Percentiles rank a stretch among this genome's conserved stretches.
These are phyloP conservation scores for Cladochytrium replicatum DNA, from an alignment of 192 early-diverging fungal species.

Conservation along the genomic window DNA sequence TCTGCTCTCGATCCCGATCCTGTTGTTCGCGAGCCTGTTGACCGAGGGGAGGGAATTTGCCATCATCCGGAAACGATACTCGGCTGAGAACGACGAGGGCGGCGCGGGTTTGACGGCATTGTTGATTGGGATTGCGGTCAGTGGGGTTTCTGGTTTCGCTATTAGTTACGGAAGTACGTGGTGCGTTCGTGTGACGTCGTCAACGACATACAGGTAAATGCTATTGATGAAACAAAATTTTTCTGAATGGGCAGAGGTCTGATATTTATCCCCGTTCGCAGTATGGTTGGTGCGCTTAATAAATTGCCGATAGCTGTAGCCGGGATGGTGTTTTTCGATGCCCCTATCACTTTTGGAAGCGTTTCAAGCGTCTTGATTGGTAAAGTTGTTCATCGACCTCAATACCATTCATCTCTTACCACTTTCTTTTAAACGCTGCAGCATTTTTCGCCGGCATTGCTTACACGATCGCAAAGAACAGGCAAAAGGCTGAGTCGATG, in stretches of 20 bases:
- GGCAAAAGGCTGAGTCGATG: too few relatives aligned
- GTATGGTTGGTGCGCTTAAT: constrained; percentile 97
- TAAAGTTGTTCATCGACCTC: constrained; percentile 5
- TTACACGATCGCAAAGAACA: constrained; percentile 21
- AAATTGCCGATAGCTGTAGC: constrained; percentile 92
- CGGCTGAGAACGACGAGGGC: constrained; percentile 15
- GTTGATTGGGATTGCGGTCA: constrained; percentile 61
- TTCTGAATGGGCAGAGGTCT: neutral
- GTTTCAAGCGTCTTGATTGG: constrained; percentile 83
- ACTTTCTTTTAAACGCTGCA: neutral
- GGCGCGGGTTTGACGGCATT: constrained; percentile 32
- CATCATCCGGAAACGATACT: constrained; percentile 22
- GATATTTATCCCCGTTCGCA: constrained; percentile 15
- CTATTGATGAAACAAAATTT: neutral
- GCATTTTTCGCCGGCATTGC: constrained; percentile 19
- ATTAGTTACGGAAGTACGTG: constrained; percentile 80
- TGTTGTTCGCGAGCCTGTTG: constrained; percentile 26
- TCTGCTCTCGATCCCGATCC: constrained; percentile 69
- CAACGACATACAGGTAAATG: constrained; percentile 44
- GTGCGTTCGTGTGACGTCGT: constrained; percentile 60
- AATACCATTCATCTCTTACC: neutral
- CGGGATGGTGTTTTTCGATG: constrained; percentile 92
- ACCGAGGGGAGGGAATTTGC: constrained; percentile 18
- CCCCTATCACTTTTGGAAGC: constrained; percentile 64
- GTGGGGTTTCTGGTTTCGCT: constrained; percentile 74